These are phyloP conservation scores for Magnaporthiopsis incrustans DNA, from an alignment of 2,329 filamentous ascomycete species.

Conservation along the genomic window DNA sequence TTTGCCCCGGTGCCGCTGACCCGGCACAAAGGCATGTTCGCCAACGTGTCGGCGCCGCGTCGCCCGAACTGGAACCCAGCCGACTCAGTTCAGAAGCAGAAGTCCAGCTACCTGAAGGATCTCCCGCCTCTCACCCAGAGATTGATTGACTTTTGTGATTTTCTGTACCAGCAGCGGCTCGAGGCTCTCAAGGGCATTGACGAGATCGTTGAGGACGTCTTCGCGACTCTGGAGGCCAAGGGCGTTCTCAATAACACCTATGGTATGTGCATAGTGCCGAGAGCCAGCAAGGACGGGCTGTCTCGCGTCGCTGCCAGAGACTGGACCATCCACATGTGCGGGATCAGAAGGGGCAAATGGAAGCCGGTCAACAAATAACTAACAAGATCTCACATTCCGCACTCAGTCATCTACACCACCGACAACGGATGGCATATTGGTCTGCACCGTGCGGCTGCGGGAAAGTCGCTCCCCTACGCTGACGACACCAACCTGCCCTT, in stretches of 20 bases:
- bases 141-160: constrained; percentile 13
- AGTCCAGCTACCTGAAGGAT: constrained; percentile 14
- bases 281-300: background rate
- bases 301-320: background rate
- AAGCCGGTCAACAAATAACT: background rate
- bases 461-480: constrained; percentile 20
- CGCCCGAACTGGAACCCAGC: constrained; percentile 18
- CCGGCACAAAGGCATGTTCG: constrained; percentile 14
- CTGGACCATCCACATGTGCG: too few relatives aligned
- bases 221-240: constrained; percentile 19
- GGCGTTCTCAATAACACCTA: constrained; percentile 20
- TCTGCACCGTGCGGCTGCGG: constrained; percentile 16
- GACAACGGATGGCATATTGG: constrained; percentile 23
- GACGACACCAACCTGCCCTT: constrained; percentile 24
- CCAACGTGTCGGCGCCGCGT: constrained; percentile 12
- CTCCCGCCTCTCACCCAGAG: constrained; percentile 14
- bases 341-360: background rate
- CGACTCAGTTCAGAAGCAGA: constrained; percentile 12
- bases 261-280: background rate
- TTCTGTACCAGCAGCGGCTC: constrained; percentile 14
- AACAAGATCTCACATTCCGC: background rate
- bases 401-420: constrained; percentile 17
- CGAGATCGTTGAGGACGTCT: constrained; percentile 24
- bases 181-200: constrained; percentile 22
- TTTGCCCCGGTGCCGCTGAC: background rate